These are phyloP conservation scores for Leishmania aethiopica DNA, from an alignment of 208 protist species.

Conservation along the genomic window DNA sequence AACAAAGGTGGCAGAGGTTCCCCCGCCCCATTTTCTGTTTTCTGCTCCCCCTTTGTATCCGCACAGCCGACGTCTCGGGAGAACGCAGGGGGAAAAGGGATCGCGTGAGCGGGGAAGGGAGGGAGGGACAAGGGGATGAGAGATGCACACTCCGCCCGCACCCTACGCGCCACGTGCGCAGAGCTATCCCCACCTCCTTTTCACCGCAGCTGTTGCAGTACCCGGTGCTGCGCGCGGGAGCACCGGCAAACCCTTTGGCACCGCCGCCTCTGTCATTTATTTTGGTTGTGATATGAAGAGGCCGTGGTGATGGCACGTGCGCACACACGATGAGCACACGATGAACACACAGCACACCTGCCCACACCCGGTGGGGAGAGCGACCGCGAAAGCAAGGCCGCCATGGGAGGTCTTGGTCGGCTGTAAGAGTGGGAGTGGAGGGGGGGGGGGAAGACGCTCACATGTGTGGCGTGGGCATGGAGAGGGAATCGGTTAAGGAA, in stretches of 20 bases:
- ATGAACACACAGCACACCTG: background rate
- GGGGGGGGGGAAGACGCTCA: background rate
- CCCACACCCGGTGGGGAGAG: background rate
- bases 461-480: background rate
- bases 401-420: background rate
- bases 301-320: too few relatives aligned
- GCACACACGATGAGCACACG: too few relatives aligned
- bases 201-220: background rate
- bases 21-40: too few relatives aligned
- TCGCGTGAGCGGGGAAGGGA: background rate
- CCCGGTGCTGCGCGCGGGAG: too few relatives aligned
- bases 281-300: too few relatives aligned
- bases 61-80: background rate
- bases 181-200: background rate
- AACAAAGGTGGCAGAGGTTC: background rate
- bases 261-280: background rate
- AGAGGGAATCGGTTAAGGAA: background rate
- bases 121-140: background rate
- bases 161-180: too few relatives aligned
- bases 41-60: background rate
- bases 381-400: background rate
- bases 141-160: background rate
- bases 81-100: background rate
- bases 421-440: background rate
- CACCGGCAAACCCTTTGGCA: background rate